Conservation (phyloP, 2,329 filamentous ascomycete species). For the Fusarium sp. region DNA sequence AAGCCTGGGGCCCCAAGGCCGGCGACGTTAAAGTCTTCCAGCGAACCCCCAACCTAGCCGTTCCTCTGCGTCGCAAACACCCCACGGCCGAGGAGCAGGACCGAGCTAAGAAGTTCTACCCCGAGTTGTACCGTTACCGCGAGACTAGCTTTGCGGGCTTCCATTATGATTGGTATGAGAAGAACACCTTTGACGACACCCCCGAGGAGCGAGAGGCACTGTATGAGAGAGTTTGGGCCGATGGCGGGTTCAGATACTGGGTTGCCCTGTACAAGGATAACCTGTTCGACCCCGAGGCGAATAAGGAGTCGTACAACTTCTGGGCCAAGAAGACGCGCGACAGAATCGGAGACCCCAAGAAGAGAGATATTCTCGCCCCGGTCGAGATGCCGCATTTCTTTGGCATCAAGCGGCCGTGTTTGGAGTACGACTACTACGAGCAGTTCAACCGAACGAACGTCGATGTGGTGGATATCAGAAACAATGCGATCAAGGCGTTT, state of each 20-base stretch:
- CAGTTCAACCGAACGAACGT: conserved; percentile 60
- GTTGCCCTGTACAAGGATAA: conserved; percentile 67
- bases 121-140: conserved; percentile 65
- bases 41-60: conserved; percentile 73
- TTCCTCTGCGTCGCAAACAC: conserved; percentile 68
- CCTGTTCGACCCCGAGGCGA: conserved; percentile 60
- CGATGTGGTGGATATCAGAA: conserved; percentile 57
- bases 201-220: conserved; percentile 62
- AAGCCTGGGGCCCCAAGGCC: conserved; percentile 68
- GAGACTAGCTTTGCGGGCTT: conserved; percentile 70
- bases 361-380: conserved; percentile 65
- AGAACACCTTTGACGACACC: conserved; percentile 67
- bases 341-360: conserved; percentile 63
- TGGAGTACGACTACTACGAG: conserved; percentile 61
- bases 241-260: conserved; percentile 69
- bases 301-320: conserved; percentile 66
- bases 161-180: conserved; percentile 66
- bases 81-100: conserved; percentile 58
- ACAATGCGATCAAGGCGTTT: conserved; percentile 57
- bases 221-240: conserved; percentile 62
- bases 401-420: conserved; percentile 63
- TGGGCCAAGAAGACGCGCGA: conserved; percentile 65
- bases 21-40: conserved; percentile 71
- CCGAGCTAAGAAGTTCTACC: conserved; percentile 58
- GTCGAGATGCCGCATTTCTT: conserved; percentile 65